Percentiles rank a stretch among this genome's conserved stretches.
Conservation (phyloP, 2,329 filamentous ascomycete genomes). For the Curvularia verruculosa region DNA sequence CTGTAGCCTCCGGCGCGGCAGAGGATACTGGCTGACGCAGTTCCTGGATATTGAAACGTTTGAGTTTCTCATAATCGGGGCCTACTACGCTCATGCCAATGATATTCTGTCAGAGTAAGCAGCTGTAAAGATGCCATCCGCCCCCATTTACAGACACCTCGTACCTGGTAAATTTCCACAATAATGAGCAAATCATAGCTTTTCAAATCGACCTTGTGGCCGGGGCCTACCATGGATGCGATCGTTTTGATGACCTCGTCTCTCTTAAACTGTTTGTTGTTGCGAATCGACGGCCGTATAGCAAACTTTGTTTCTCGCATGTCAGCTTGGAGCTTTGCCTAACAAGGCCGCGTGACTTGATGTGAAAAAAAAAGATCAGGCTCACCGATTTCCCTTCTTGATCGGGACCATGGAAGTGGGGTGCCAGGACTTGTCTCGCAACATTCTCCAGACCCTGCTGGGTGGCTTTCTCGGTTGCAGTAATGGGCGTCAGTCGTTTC, state of each 20-base stretch:
- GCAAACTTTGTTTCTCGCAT: slow-evolving; percentile 66
- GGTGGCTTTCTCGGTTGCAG: slow-evolving; percentile 68
- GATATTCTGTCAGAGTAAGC: slow-evolving; percentile 62
- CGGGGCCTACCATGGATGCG: slow-evolving; percentile 67
- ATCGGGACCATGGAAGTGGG: slow-evolving; percentile 65
- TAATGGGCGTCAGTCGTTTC: slow-evolving; percentile 66
- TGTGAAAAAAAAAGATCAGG: slow-evolving; percentile 15
- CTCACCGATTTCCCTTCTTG: slow-evolving; percentile 60
- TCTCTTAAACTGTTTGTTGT: slow-evolving; percentile 71
- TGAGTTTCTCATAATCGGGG: slow-evolving; percentile 73
- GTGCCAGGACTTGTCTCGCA: slow-evolving; percentile 65
- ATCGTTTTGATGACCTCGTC: slow-evolving; percentile 73
- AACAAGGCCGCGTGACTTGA: slow-evolving; percentile 15
- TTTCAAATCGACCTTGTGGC: slow-evolving; percentile 78
- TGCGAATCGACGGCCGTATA: slow-evolving; percentile 79
- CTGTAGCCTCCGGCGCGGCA: slow-evolving; percentile 8
- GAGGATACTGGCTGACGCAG: slow-evolving; percentile 62
- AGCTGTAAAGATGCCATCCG: slow-evolving; percentile 13
- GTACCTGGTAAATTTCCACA: slow-evolving; percentile 80
- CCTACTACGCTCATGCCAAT: slow-evolving; percentile 81
- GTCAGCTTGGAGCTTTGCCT: slow-evolving; percentile 28
- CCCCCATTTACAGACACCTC: slow-evolving; percentile 49
- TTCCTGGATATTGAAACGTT: slow-evolving; percentile 78
- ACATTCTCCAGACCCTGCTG: slow-evolving; percentile 71
- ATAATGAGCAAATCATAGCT: slow-evolving; percentile 79